Base-by-base conservation (phyloP, 2,329 filamentous ascomycete genomes). In the Aurifilum marmelostoma region DNA sequence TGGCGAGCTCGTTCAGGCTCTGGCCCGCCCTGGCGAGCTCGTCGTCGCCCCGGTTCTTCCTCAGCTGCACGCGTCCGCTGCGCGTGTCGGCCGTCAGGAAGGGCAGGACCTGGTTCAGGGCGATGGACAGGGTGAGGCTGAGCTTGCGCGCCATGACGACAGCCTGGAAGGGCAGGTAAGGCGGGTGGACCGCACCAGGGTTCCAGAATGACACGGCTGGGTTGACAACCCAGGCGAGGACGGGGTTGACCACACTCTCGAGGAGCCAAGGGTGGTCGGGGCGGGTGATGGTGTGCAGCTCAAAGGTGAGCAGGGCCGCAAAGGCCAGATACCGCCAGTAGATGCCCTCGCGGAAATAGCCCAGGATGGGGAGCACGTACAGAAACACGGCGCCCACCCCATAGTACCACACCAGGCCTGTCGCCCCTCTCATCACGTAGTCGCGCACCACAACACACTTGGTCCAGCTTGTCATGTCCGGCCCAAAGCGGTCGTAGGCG, bases 401-500 rank as follows among this genome's bases (percentile, higher is more conserved):
- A 77, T 93, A 93, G 78, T 91, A 89, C 1, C 87, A 85, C 1
- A 88, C 73, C 18, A 89, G 81, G 14, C 79, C 78, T 72, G 86
- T 85, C n/a, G 82, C 81, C 67, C 92, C 94, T 18, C 85, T 83
- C 65, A 86, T 82, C 62, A 97, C 83, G 77, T 88, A 97, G 77
- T 97, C 94, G 70, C 86, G 86, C 67, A 92, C 81, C 0, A 91
- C 92, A 66, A 85, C 81, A 80, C 89, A 91, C 72, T 87, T 83
- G 72, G 86, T 82, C 90, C 91, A 95, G 11, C 78, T 77, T 16
- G 91, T 79, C 27, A 94, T 85, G 37, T 88, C 88, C 0, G 92
- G 90, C 0, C 94, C 94, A 77, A 97, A 94, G 62, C 93, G 89
- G 77, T 97, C 93, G 80, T 97, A 97, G 9, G 93, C 94, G 77